Percentiles rank a stretch among this genome's conserved stretches.
These are phyloP conservation scores for Verbascum thapsus DNA, from an alignment of 257 asterid species.

Conservation along the genomic window DNA sequence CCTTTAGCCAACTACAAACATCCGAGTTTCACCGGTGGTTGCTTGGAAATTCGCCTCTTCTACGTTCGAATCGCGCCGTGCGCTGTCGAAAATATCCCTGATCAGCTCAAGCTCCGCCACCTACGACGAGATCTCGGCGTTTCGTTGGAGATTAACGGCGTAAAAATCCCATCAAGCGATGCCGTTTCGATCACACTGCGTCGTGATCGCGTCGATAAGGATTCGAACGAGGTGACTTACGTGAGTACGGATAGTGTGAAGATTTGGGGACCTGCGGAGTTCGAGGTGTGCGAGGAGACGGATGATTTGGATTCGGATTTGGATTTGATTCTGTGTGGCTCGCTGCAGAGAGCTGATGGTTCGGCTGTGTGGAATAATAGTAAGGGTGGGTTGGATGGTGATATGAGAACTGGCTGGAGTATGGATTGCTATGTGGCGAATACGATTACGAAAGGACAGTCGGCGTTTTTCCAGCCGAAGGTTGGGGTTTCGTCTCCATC, in stretches of 20 bases:
- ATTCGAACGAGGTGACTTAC: conserved; percentile 81
- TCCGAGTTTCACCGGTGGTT: conserved; percentile 70
- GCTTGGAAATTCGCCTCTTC: conserved; percentile 73
- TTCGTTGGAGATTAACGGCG: conserved; percentile 61
- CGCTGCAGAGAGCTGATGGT: conserved; percentile 59
- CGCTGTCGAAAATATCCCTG: conserved; percentile 55
- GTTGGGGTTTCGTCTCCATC: conserved; percentile 57
- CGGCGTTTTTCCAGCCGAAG: conserved; percentile 53
- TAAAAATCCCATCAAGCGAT: conserved; percentile 57
- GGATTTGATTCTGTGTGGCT: conserved; percentile 68
- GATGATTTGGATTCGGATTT: conserved; percentile 43
- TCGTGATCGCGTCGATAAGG: conserved; percentile 73
- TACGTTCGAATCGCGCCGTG: conserved; percentile 75
- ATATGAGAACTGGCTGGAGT: conserved; percentile 68
- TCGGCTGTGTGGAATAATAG: conserved; percentile 56
- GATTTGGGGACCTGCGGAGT: conserved; percentile 69
- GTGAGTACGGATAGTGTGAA: conserved; percentile 81
- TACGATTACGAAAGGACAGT: conserved; percentile 44
- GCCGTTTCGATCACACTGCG: conserved; percentile 60
- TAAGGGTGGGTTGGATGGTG: conserved; percentile 42
- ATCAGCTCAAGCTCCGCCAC: conserved; percentile 65
- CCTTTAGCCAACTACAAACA: conserved; percentile 53
- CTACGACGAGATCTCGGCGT: conserved; percentile 79
- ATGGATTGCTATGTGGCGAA: conserved; percentile 72
- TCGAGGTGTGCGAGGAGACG: conserved; percentile 71